Evolutionary conservation across 176 grass and related monocot genomes (phyloP).

Genomic region (Poa annua): DNA sequence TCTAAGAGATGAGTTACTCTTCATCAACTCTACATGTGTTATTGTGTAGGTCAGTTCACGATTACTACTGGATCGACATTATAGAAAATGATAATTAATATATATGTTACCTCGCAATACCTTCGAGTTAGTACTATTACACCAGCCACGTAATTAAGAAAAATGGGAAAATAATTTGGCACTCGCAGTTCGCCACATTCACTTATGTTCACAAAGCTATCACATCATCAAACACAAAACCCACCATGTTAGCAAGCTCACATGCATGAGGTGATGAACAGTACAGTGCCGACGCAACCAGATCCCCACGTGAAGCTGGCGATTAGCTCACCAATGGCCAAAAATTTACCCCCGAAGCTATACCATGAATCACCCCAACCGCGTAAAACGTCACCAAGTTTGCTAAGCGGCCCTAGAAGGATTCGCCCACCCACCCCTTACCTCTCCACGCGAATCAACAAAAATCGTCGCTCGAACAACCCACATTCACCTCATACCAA

Average conservation of each 20-base stretch:
- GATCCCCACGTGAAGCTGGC: neutral
- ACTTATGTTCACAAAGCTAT: neutral
- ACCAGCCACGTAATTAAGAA: neutral
- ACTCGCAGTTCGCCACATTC: neutral
- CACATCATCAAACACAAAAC: neutral
- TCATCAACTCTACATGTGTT: neutral
- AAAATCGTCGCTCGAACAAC: neutral
- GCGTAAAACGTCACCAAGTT: neutral
- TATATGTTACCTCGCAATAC: neutral
- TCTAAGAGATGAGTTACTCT: neutral
- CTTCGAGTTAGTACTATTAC: neutral
- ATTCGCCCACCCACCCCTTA: neutral
- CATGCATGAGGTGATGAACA: neutral
- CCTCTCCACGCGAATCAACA: neutral
- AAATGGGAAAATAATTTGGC: neutral
- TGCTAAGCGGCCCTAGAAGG: no score
- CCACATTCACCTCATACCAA: slow-evolving; percentile 23
- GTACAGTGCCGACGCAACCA: neutral
- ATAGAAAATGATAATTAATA: neutral
- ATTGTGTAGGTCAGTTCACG: neutral
- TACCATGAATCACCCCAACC: slow-evolving; percentile 26
- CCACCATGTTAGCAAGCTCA: neutral
- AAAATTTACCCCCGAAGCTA: no score
- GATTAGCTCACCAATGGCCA: no score
- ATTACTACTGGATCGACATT: neutral